Evolutionary conservation across 2,329 filamentous ascomycete genomes (phyloP), one percentile per base, ranked within the genome.

Genomic region (Hypomyces perniciosus): DNA sequence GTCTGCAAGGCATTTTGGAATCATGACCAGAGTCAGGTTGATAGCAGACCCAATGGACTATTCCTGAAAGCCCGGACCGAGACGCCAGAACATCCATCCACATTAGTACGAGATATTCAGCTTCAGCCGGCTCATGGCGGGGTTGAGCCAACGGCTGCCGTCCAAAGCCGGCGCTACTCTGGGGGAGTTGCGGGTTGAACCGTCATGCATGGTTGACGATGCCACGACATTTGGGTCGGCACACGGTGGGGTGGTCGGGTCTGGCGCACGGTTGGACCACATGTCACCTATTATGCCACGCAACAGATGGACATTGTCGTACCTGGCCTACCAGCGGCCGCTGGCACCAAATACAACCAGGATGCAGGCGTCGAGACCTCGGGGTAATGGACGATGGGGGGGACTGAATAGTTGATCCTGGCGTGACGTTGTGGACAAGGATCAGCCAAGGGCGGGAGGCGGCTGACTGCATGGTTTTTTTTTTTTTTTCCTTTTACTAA

Each of bases 171-270:
- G 35, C 51, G 51, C 51, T 50, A 53, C 51, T 57, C 59, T 59
- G 57, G 61, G 61, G 63, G 59, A 64, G 61, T 60, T 61, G 61
- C 63, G 63, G 63, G 62, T 62, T 65, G 61, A 65, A 65, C 63
- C 63, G 63, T 57, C 52, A 53, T 65, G 63, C 63, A 65, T 62
- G 51, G 55, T 47, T 53, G 57, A 54, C 59, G 59, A 63, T 62
- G 60, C 56, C 57, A 59, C 56, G 42, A 50, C 46, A 35, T 42
- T 42, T 53, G 41, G 44, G 33, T 47, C 50, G 27, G 38, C 31
- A 38, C 28, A 40, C 35, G 42, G 46, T 52, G 50, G 51, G 42
- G 51, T 43, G 43, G 20, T 42, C 26, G 30, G 46, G 51, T 33
- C 40, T 42, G 40, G 40, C 27, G 26, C 45, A 35, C 13, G 46